Evolutionary conservation across 2,329 filamentous ascomycete genomes (phyloP).

Genomic region (Amphichorda felina): DNA sequence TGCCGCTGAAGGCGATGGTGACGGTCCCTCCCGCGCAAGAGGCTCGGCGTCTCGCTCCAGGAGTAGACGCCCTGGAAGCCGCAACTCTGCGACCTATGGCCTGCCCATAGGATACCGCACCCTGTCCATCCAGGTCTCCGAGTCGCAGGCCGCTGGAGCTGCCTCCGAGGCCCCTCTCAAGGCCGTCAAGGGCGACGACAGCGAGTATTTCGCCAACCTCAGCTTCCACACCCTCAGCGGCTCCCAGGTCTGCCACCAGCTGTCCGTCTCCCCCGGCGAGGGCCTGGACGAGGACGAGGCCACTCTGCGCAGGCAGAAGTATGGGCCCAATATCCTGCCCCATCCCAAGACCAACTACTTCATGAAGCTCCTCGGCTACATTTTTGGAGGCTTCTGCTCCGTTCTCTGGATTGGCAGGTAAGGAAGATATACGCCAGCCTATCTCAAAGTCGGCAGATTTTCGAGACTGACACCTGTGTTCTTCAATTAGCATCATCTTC

Average conservation of each 20-base stretch:
- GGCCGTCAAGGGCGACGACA: constrained; percentile 17
- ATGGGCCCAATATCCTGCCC: constrained; percentile 29
- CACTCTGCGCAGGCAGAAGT: constrained; percentile 20
- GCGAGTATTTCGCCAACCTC: constrained; percentile 30
- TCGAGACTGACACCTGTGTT: not conserved
- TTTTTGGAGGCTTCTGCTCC: constrained; percentile 35
- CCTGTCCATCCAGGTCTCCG: constrained; percentile 25
- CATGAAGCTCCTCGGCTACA: constrained; percentile 25
- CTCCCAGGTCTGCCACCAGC: constrained; percentile 23
- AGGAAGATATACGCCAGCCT: not conserved
- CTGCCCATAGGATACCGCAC: constrained; percentile 28
- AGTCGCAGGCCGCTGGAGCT: constrained; percentile 15
- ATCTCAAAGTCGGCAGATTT: not conserved
- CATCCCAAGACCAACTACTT: constrained; percentile 28
- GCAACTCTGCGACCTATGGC: constrained; percentile 7
- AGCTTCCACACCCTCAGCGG: constrained; percentile 22
- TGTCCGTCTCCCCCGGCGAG: constrained; percentile 19
- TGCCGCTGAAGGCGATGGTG: not conserved
- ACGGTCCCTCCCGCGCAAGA: not conserved
- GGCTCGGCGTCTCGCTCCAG: not conserved
- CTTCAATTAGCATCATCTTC: constrained; percentile 32
- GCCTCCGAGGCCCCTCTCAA: constrained; percentile 9
- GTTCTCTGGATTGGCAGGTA: constrained; percentile 27
- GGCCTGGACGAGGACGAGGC: constrained; percentile 23
- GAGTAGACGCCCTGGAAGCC: not conserved